Conservation (phyloP, 2,329 filamentous ascomycete species). For the Hypocreales sp. region DNA sequence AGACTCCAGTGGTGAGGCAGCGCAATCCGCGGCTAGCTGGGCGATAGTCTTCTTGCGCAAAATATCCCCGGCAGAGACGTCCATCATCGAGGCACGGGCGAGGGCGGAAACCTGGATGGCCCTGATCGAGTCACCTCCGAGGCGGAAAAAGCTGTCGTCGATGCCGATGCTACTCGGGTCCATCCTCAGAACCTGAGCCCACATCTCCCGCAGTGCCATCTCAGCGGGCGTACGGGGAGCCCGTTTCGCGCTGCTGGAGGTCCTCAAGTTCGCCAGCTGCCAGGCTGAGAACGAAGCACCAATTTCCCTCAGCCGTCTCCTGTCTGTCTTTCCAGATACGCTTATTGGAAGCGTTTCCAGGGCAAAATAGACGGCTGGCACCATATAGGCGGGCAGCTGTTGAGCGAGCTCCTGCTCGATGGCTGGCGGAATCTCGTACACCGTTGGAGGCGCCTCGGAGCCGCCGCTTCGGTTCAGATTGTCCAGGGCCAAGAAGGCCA, state of each 20-base stretch:
- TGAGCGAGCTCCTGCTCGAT: neutral
- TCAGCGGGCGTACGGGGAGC: neutral
- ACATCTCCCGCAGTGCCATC: neutral
- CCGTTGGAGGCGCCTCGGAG: neutral
- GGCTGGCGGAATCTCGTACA: neutral
- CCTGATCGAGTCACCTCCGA: constrained; percentile 27
- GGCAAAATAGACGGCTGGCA: constrained; percentile 6
- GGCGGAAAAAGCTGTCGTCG: constrained; percentile 21
- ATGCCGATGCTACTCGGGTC: constrained; percentile 11
- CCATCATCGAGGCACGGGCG: no score
- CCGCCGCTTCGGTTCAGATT: neutral
- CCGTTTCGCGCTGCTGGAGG: neutral
- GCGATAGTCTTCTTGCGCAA: no score
- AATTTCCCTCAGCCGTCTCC: constrained; percentile 1
- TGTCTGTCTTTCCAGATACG: constrained; percentile 8
- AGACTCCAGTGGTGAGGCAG: no score
- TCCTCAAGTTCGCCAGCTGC: neutral
- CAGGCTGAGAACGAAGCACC: neutral
- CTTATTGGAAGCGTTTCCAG: constrained; percentile 6
- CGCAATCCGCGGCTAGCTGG: no score
- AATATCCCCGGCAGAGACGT: no score
- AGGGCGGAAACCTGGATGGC: no score
- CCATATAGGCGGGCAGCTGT: constrained; percentile 9
- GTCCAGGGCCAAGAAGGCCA: neutral
- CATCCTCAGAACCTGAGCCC: neutral